Evolutionary conservation across 1,139 yeast genomes (phyloP).

Genomic region (Blastobotrys serpentis): DNA sequence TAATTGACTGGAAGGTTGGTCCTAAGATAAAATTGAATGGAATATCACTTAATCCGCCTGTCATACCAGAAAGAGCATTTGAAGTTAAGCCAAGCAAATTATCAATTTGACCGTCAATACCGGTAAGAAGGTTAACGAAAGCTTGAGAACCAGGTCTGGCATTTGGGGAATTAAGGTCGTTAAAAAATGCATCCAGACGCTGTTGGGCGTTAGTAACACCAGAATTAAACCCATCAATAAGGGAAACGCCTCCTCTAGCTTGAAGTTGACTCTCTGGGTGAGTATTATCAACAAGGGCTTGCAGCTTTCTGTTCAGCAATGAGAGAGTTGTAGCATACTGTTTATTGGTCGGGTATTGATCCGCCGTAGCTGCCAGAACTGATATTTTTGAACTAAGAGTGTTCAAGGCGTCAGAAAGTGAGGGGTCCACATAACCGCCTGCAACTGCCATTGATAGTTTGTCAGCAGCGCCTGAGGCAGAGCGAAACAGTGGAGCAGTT

Average conservation of each 20-base stretch:
- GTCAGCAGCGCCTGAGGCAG: slow-evolving; percentile 3
- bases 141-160: slow-evolving; percentile 32
- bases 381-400: slow-evolving; percentile 1
- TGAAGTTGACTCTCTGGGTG: slow-evolving; percentile 6
- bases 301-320: slow-evolving; percentile 6
- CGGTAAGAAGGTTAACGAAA: slow-evolving; percentile 32
- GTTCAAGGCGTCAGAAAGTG: slow-evolving; percentile 1
- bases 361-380: slow-evolving; percentile 3
- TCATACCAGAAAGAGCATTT: slow-evolving; percentile 29
- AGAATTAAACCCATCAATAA: slow-evolving; percentile 11
- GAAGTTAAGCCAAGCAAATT: slow-evolving; percentile 31
- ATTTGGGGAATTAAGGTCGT: slow-evolving; percentile 25
- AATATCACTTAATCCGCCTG: slow-evolving; percentile 30
- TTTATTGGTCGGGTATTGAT: slow-evolving; percentile 9
- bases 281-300: neutral
- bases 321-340: slow-evolving; percentile 9
- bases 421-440: slow-evolving; percentile 1
- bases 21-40: slow-evolving; percentile 31
- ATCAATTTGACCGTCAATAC: slow-evolving; percentile 39
- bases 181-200: slow-evolving; percentile 29
- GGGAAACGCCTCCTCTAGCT: slow-evolving; percentile 5
- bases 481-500: slow-evolving; percentile 1
- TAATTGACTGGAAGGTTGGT: slow-evolving; percentile 35
- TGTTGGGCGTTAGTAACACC: slow-evolving; percentile 30
- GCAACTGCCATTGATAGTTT: slow-evolving; percentile 1